These are phyloP conservation scores for Bretziella fagacearum DNA, from an alignment of 2,329 filamentous ascomycete species.

Conservation along the genomic window DNA sequence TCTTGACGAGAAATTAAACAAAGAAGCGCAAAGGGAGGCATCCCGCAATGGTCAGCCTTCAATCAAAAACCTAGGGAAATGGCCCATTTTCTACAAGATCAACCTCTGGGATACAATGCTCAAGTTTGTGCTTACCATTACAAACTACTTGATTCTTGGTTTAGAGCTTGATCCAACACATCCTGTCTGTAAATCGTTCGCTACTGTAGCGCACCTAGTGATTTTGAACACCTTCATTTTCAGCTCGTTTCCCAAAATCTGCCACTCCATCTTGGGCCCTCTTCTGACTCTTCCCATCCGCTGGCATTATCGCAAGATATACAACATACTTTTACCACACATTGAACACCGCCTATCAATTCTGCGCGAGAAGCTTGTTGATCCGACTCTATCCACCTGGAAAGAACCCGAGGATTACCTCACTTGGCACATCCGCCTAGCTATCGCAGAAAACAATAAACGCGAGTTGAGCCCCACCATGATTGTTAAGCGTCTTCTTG, in stretches of 20 bases:
- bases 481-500: conserved; percentile 35
- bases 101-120: conserved; percentile 31
- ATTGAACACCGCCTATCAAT: conserved; percentile 29
- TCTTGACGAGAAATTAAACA: neutral
- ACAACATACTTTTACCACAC: conserved; percentile 28
- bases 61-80: too few species aligned
- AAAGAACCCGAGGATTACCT: conserved; percentile 36
- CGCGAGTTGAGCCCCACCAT: conserved; percentile 30
- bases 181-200: conserved; percentile 22
- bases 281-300: conserved; percentile 29
- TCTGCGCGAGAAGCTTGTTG: neutral
- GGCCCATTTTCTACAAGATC: conserved; percentile 26
- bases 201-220: conserved; percentile 33
- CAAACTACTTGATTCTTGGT: conserved; percentile 29
- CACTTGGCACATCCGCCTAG: conserved; percentile 38
- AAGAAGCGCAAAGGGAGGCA: neutral
- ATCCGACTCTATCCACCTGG: neutral
- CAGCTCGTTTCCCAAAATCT: conserved; percentile 28
- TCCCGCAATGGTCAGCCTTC: conserved; percentile 20
- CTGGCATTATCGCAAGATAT: conserved; percentile 29
- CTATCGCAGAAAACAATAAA: conserved; percentile 26
- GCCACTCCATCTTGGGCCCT: conserved; percentile 33
- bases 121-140: conserved; percentile 26
- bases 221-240: conserved; percentile 29
- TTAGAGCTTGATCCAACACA: conserved; percentile 18